These are phyloP conservation scores for Stipa capillata DNA, from an alignment of 176 grass and related monocot genomes.

Conservation along the genomic window DNA sequence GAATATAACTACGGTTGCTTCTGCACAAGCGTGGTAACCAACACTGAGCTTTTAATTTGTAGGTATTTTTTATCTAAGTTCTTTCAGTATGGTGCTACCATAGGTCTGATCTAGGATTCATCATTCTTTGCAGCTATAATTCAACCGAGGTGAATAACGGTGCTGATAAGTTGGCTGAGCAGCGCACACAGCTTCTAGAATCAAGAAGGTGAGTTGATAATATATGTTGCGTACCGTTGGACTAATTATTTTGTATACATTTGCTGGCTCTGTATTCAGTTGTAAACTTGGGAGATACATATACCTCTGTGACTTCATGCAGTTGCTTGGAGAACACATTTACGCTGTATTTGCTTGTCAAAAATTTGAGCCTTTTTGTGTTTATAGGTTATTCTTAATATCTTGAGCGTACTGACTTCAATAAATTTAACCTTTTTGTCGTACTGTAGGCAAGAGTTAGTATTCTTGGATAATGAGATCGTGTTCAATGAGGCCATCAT, in stretches of 20 bases:
- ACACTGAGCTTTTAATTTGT: neutral
- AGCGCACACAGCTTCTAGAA: slow-evolving; percentile 50
- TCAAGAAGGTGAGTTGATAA: slow-evolving; percentile 32
- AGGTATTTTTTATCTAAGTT: neutral
- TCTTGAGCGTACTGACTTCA: neutral
- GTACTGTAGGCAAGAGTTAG: slow-evolving; percentile 59
- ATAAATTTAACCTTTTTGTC: neutral
- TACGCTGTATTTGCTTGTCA: neutral
- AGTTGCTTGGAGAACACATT: neutral
- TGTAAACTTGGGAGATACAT: neutral
- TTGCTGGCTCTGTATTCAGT: neutral
- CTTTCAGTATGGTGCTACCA: neutral
- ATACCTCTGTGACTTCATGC: neutral
- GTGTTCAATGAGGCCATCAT: slow-evolving; percentile 87
- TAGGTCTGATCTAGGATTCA: slow-evolving; percentile 14
- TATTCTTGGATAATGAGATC: slow-evolving; percentile 82
- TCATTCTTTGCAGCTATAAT: slow-evolving; percentile 54
- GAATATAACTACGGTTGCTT: neutral
- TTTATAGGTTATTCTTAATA: neutral
- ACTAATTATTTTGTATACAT: neutral
- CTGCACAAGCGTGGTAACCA: neutral
- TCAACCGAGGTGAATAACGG: slow-evolving; percentile 46
- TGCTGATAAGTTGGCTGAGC: slow-evolving; percentile 54
- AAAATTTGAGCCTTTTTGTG: neutral
- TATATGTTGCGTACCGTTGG: neutral